These are phyloP conservation scores for Talaromyces sp. DNA, from an alignment of 2,329 filamentous ascomycete species.

Conservation along the genomic window DNA sequence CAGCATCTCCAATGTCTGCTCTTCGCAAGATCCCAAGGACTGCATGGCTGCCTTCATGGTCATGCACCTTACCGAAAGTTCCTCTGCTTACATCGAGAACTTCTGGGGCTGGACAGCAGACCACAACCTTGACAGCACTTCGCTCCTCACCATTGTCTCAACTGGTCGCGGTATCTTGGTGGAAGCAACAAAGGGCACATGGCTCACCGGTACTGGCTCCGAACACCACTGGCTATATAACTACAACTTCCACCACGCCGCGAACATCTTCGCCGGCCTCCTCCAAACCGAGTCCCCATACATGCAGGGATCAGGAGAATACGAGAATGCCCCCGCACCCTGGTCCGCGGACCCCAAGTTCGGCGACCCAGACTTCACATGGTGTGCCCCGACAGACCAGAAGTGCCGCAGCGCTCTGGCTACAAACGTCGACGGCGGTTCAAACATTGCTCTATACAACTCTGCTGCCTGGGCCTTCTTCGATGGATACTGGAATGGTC, in stretches of 20 bases:
- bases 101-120: slow-evolving; percentile 54
- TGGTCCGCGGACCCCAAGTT: slow-evolving; percentile 28
- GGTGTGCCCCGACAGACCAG: slow-evolving; percentile 30
- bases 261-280: slow-evolving; percentile 46
- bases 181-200: slow-evolving; percentile 46
- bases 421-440: slow-evolving; percentile 35
- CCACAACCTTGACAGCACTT: slow-evolving; percentile 52
- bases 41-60: slow-evolving; percentile 56
- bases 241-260: slow-evolving; percentile 49
- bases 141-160: slow-evolving; percentile 34
- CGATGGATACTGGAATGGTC: slow-evolving; percentile 30
- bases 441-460: slow-evolving; percentile 34
- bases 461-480: slow-evolving; percentile 41
- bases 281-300: slow-evolving; percentile 40
- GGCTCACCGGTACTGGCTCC: slow-evolving; percentile 50
- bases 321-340: slow-evolving; percentile 31
- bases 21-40: slow-evolving; percentile 33
- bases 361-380: slow-evolving; percentile 37
- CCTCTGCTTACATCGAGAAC: slow-evolving; percentile 59
- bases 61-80: slow-evolving; percentile 54
- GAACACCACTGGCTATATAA: slow-evolving; percentile 54
- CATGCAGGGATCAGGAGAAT: slow-evolving; percentile 35
- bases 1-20: slow-evolving; percentile 44
- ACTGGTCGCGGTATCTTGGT: slow-evolving; percentile 47
- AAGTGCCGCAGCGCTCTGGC: slow-evolving; percentile 34